Evolutionary conservation across 2,329 filamentous ascomycete genomes (phyloP).

Genomic region (Microcyclospora tardicrescens): DNA sequence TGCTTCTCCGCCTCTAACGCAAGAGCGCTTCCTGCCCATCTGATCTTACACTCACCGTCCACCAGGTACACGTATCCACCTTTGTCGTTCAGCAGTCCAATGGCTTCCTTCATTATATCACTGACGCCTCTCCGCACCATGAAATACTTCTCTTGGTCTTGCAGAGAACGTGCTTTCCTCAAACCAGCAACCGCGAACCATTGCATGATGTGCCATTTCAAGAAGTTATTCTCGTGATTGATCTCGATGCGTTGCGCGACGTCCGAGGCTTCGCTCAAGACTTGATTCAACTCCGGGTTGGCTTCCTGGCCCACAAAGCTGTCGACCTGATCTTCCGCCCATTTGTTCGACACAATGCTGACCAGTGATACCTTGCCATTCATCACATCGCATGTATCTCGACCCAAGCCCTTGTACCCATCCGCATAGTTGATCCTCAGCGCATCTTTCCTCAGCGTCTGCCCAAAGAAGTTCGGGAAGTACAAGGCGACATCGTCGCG

Average conservation of each 20-base stretch:
- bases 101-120: constrained; percentile 43
- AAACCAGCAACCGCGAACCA: constrained; percentile 38
- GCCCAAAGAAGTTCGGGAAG: constrained; percentile 83
- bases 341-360: constrained; percentile 66
- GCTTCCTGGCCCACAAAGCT: constrained; percentile 53
- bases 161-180: constrained; percentile 32
- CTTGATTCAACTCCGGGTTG: constrained; percentile 57
- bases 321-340: constrained; percentile 70
- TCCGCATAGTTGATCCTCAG: constrained; percentile 44
- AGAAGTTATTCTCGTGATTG: constrained; percentile 71
- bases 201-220: constrained; percentile 47
- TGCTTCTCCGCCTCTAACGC: constrained; percentile 54
- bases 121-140: constrained; percentile 44
- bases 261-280: constrained; percentile 42
- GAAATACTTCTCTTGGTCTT: constrained; percentile 47
- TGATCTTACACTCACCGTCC: constrained; percentile 74
- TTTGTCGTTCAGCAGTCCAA: constrained; percentile 69
- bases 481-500: constrained; percentile 69
- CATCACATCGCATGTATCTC: constrained; percentile 64
- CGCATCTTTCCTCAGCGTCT: constrained; percentile 57
- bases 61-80: constrained; percentile 91
- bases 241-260: constrained; percentile 66
- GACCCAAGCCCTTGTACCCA: constrained; percentile 25
- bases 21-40: constrained; percentile 79
- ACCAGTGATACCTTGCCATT: constrained; percentile 60